phyloP scores from a whole-genome alignment of 805 yeast genomes.

The Metschnikowia bowlesiae region DNA sequence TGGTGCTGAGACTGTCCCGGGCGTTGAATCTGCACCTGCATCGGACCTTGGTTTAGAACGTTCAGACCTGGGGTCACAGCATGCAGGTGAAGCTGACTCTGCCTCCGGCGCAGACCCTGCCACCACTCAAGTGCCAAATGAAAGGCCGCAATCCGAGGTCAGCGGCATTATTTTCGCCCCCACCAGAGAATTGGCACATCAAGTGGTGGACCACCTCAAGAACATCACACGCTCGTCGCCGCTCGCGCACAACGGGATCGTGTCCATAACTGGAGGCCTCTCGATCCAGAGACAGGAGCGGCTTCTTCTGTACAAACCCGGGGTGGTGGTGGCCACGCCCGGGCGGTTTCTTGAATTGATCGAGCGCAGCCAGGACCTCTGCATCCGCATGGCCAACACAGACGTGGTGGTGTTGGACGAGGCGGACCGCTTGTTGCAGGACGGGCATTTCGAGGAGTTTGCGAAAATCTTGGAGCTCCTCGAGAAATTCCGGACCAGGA shows the following conservation, averaged over 20 bases:
- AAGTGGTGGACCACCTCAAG: slow-evolving; percentile 78
- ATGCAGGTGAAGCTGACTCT: too few species aligned
- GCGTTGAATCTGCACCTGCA: too few species aligned
- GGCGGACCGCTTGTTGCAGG: slow-evolving; percentile 91
- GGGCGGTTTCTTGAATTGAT: slow-evolving; percentile 85
- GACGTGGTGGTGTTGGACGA: slow-evolving; percentile 76
- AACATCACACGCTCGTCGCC: slow-evolving; percentile 50
- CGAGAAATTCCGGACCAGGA: slow-evolving; percentile 43
- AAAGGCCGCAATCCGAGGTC: neutral
- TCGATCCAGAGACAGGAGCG: slow-evolving; percentile 93
- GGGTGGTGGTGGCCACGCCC: slow-evolving; percentile 88
- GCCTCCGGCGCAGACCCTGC: too few species aligned
- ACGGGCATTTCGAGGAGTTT: slow-evolving; percentile 93
- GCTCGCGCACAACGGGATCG: slow-evolving; percentile 51
- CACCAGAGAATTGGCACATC: slow-evolving; percentile 94
- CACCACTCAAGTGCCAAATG: neutral
- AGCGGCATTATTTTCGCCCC: slow-evolving; percentile 86
- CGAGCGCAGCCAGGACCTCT: slow-evolving; percentile 52
- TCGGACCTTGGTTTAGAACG: too few species aligned
- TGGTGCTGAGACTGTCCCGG: too few species aligned
- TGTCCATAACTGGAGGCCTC: slow-evolving; percentile 89
- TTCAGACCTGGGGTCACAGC: too few species aligned
- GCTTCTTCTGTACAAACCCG: slow-evolving; percentile 66
- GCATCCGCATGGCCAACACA: slow-evolving; percentile 39
- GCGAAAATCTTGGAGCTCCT: slow-evolving; percentile 72